These are phyloP conservation scores for Haematococcus lacustris DNA, from an alignment of 139 green algal genomes.

Conservation along the genomic window DNA sequence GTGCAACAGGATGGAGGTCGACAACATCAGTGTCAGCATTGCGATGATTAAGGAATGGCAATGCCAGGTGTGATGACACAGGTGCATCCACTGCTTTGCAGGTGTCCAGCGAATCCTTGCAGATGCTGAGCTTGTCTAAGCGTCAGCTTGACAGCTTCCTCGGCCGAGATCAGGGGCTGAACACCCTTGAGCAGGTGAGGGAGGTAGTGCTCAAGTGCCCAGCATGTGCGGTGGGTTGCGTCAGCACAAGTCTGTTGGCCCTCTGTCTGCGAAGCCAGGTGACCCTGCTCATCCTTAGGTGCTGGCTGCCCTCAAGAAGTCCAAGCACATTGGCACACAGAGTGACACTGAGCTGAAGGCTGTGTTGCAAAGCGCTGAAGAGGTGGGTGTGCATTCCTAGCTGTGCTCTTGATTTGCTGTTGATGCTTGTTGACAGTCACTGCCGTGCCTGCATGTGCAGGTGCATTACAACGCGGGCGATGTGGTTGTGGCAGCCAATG, in stretches of 20 bases:
- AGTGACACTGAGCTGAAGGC: constrained; percentile 23
- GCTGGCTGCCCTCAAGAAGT: constrained; percentile 32
- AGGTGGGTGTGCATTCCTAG: neutral
- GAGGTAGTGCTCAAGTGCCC: neutral
- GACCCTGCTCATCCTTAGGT: too few species aligned
- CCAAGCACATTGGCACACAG: constrained; percentile 18
- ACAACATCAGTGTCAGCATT: too few species aligned
- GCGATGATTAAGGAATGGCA: too few species aligned
- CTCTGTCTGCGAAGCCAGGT: too few species aligned
- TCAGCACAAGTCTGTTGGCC: too few species aligned
- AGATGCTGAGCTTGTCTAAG: constrained; percentile 33
- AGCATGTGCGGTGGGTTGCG: too few species aligned
- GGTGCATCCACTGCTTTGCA: too few species aligned
- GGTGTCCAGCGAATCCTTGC: constrained; percentile 19
- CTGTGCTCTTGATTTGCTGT: neutral
- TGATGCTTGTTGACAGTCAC: neutral
- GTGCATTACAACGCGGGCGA: constrained; percentile 27
- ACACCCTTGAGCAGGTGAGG: constrained; percentile 15
- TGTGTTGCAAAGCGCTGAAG: constrained; percentile 12
- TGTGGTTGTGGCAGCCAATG: constrained; percentile 28
- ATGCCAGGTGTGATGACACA: too few species aligned
- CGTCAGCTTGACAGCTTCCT: constrained; percentile 42
- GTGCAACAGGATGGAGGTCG: too few species aligned
- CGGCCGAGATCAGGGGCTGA: constrained; percentile 27
- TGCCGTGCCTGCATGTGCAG: too few species aligned